Percentiles rank a stretch among this genome's conserved stretches.
These are phyloP conservation scores for Galerina marginata DNA, from an alignment of 768 basidiomycete species.

Conservation along the genomic window DNA sequence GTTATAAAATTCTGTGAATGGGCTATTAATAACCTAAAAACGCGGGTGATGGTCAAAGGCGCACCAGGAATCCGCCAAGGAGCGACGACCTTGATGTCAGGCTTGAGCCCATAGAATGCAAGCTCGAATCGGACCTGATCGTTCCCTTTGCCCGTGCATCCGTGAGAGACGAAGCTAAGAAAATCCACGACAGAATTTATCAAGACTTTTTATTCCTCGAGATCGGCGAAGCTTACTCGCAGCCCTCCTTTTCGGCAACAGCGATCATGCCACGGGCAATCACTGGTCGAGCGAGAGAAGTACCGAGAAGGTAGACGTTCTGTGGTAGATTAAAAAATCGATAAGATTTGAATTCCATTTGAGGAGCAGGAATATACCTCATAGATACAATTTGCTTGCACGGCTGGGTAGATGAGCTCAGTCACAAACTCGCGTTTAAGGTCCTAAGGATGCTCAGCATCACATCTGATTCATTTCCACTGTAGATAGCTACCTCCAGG, in stretches of 20 bases:
- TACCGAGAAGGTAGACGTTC: slow-evolving; percentile 97
- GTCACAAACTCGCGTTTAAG: slow-evolving; percentile 94
- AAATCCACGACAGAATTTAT: not conserved
- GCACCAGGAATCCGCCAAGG: slow-evolving; percentile 96
- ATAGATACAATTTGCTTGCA: slow-evolving; percentile 99
- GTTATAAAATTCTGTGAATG: slow-evolving; percentile 86
- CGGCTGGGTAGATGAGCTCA: slow-evolving; percentile 96
- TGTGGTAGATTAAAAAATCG: slow-evolving; percentile 31
- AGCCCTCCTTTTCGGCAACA: slow-evolving; percentile 86
- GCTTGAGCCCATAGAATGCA: slow-evolving; percentile 97
- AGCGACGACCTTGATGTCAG: slow-evolving; percentile 98
- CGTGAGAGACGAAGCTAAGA: slow-evolving; percentile 90
- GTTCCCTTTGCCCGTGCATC: slow-evolving; percentile 99
- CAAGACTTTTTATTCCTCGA: not conserved
- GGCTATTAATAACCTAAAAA: not conserved
- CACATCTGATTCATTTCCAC: not conserved
- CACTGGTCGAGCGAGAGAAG: slow-evolving; percentile 96
- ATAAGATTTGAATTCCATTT: not conserved
- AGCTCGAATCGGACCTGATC: slow-evolving; percentile 99
- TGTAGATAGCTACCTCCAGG: slow-evolving; percentile 61
- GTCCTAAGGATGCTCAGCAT: slow-evolving; percentile 57
- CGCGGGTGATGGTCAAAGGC: slow-evolving; percentile 13
- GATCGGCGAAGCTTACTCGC: slow-evolving; percentile 74
- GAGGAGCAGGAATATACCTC: slow-evolving; percentile 80
- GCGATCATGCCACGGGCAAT: slow-evolving; percentile 99